phyloP scores from a whole-genome alignment of 2,329 filamentous ascomycete genomes.

The Graphium sp. region DNA sequence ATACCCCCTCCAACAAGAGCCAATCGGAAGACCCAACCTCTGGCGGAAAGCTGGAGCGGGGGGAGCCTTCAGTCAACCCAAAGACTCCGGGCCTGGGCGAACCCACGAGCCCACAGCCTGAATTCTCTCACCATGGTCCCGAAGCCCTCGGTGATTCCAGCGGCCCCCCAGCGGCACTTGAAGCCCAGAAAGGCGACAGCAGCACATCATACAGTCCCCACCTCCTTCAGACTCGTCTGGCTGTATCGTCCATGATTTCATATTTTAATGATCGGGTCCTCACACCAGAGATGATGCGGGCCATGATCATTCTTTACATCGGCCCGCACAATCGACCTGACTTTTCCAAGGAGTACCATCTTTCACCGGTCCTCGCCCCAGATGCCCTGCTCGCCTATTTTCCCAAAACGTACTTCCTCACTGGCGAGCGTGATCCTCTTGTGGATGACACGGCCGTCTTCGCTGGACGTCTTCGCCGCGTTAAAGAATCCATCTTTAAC shows the following conservation, averaged over 20 bases:
- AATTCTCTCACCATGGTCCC: conserved; percentile 31
- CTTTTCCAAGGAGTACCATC: conserved; percentile 77
- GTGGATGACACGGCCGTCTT: conserved; percentile 97
- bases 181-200: not conserved
- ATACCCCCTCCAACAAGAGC: conserved; percentile 18
- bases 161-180: too few species aligned
- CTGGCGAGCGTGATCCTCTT: conserved; percentile 84
- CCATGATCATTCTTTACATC: conserved; percentile 97
- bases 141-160: not conserved
- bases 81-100: conserved; percentile 6
- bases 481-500: conserved; percentile 37
- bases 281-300: conserved; percentile 95
- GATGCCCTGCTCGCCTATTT: conserved; percentile 72
- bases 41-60: too few species aligned
- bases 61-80: not conserved
- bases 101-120: conserved; percentile 22
- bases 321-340: conserved; percentile 87
- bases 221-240: conserved; percentile 66
- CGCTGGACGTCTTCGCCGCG: conserved; percentile 70
- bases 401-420: conserved; percentile 86
- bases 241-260: conserved; percentile 92
- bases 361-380: conserved; percentile 80
- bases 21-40: not conserved
- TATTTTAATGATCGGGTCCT: conserved; percentile 95
- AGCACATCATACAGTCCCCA: conserved; percentile 32